Conservation (phyloP, 306 rosid species). For the Heteromeles arbutifolia region DNA sequence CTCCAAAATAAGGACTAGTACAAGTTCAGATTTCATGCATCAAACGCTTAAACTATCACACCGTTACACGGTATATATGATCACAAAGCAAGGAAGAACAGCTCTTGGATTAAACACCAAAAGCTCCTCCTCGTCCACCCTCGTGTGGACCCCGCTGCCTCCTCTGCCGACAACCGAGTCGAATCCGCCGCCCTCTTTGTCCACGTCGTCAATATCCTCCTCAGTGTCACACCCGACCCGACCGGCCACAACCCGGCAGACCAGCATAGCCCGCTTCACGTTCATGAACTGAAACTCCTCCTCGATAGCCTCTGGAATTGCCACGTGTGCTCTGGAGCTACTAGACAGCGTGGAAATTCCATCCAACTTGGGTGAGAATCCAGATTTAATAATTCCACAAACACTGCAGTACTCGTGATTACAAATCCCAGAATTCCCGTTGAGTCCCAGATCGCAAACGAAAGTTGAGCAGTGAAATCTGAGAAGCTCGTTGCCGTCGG, state of each 20-base stretch:
- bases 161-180: slow-evolving; percentile 68
- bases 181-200: slow-evolving; percentile 56
- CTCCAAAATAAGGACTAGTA: background rate
- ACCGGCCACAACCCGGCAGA: slow-evolving; percentile 87
- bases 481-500: slow-evolving; percentile 92
- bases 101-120: slow-evolving; percentile 92
- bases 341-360: slow-evolving; percentile 85
- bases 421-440: slow-evolving; percentile 67
- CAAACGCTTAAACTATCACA: background rate
- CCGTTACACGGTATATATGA: slow-evolving; percentile 61
- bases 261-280: slow-evolving; percentile 83
- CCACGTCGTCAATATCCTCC: slow-evolving; percentile 27
- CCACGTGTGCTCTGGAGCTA: slow-evolving; percentile 82
- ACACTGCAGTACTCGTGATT: slow-evolving; percentile 69
- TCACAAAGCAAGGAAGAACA: slow-evolving; percentile 97
- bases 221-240: slow-evolving; percentile 65
- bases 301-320: slow-evolving; percentile 77
- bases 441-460: slow-evolving; percentile 62
- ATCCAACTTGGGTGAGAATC: slow-evolving; percentile 80
- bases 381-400: slow-evolving; percentile 78
- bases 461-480: slow-evolving; percentile 89
- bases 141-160: slow-evolving; percentile 50
- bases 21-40: background rate
- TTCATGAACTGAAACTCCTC: slow-evolving; percentile 77
- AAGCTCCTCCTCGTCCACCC: slow-evolving; percentile 77